A percentile compares a stretch with the other conserved stretches of the same genome.
Evolutionary conservation across 2,329 filamentous ascomycete genomes (phyloP).

Genomic region (Lizonia empirigonia): DNA sequence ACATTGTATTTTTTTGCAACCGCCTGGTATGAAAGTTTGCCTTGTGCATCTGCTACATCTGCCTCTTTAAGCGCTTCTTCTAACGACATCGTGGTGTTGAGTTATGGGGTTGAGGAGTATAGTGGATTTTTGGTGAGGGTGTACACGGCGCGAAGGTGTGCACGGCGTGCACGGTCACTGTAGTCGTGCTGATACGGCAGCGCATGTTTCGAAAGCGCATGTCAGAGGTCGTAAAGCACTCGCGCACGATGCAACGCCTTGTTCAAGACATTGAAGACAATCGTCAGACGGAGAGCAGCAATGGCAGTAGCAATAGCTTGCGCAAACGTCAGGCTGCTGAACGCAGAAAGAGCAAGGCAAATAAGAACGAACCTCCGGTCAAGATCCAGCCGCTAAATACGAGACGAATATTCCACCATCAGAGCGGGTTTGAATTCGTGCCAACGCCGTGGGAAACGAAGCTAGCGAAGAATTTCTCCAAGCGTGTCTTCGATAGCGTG

Average conservation of each 20-base stretch:
- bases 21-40: too few species aligned
- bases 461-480: conserved; percentile 29
- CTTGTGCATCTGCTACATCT: too few species aligned
- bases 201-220: conserved; percentile 35
- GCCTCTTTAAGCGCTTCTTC: too few species aligned
- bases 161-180: too few species aligned
- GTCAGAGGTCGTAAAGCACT: conserved; percentile 35
- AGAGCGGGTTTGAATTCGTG: conserved; percentile 36
- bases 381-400: conserved; percentile 23
- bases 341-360: neutral
- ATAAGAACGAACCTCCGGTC: neutral
- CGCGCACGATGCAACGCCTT: conserved; percentile 30
- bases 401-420: conserved; percentile 32
- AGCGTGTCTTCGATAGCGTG: conserved; percentile 24
- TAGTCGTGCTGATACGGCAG: conserved; percentile 36
- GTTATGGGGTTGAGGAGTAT: too few species aligned
- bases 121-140: too few species aligned
- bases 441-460: conserved; percentile 42
- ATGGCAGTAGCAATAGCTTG: conserved; percentile 13
- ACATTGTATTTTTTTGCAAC: too few species aligned
- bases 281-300: conserved; percentile 9
- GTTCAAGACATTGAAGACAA: conserved; percentile 35
- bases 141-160: too few species aligned
- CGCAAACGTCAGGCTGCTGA: conserved; percentile 8
- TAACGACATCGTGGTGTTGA: too few species aligned